Conservation (phyloP, 306 rosid genomes). For the Cicer bijugum region DNA sequence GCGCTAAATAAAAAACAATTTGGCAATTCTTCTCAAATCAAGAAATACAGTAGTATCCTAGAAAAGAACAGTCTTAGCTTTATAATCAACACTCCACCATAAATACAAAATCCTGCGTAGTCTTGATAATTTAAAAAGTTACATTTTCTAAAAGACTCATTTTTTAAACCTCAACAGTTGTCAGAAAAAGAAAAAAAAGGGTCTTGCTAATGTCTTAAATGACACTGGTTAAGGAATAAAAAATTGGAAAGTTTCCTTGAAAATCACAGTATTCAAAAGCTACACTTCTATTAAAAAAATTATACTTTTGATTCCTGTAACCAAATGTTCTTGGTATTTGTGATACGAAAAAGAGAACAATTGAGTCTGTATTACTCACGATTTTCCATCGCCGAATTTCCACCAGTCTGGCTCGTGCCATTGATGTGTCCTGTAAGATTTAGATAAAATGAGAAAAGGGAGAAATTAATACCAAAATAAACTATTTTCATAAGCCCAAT, state of each 20-base stretch:
- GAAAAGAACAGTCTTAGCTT: slow-evolving; percentile 20
- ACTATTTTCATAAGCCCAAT: slow-evolving; percentile 34
- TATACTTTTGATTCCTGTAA: neutral
- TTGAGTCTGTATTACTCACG: slow-evolving; percentile 53
- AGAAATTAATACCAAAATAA: slow-evolving; percentile 24
- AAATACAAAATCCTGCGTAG: neutral
- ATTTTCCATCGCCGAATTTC: slow-evolving; percentile 72
- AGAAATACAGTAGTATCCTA: slow-evolving; percentile 15
- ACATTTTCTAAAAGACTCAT: neutral
- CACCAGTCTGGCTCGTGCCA: slow-evolving; percentile 86
- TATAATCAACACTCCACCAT: neutral
- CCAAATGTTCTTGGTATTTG: neutral
- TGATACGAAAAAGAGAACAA: neutral
- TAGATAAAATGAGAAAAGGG: slow-evolving; percentile 32
- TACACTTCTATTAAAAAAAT: neutral
- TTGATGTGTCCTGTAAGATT: slow-evolving; percentile 59
- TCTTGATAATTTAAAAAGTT: neutral
- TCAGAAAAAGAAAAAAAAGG: neutral
- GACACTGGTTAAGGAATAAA: neutral
- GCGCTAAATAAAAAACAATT: neutral
- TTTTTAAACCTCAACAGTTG: neutral
- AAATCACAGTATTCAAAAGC: slow-evolving; percentile 8
- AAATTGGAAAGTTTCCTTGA: neutral
- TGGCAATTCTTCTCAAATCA: slow-evolving; percentile 4
- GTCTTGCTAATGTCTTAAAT: neutral